phyloP scores from a whole-genome alignment of 164 flowering plant genomes.

The Dillenia suffruticosa region DNA sequence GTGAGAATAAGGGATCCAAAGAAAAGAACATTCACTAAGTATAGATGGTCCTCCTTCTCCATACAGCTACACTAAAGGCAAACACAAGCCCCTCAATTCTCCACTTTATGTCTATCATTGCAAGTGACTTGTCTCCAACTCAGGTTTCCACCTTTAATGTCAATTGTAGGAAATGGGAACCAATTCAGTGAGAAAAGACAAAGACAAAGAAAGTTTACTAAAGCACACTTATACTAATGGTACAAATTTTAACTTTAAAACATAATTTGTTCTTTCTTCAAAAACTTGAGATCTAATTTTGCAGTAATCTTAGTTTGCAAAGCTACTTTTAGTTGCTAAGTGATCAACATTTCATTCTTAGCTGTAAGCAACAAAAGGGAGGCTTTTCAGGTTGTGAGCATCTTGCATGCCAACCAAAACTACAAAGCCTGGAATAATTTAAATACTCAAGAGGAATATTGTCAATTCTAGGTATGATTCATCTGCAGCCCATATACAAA shows the following conservation, averaged over 20 bases:
- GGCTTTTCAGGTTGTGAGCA: neutral
- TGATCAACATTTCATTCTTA: neutral
- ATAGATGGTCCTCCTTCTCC: slow-evolving; percentile 7
- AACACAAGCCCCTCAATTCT: neutral
- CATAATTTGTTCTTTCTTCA: too few species aligned
- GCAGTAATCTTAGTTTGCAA: too few species aligned
- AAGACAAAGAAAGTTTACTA: neutral
- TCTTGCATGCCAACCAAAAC: neutral
- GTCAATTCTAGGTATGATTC: slow-evolving; percentile 2
- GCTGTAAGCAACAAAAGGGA: neutral
- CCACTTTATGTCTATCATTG: slow-evolving; percentile 11
- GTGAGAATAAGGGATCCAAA: neutral
- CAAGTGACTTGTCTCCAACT: neutral
- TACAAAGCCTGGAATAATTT: neutral
- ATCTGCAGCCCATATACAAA: neutral
- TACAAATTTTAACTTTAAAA: too few species aligned
- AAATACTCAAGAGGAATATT: slow-evolving; percentile 3
- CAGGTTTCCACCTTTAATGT: neutral
- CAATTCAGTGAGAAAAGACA: neutral
- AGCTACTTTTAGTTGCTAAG: neutral
- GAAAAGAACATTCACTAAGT: slow-evolving; percentile 2
- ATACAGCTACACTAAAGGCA: slow-evolving; percentile 6
- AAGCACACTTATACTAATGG: neutral
- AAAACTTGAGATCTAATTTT: too few species aligned
- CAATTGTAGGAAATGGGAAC: neutral